A percentile compares a stretch with the other conserved stretches of the same genome.
phyloP scores from a whole-genome alignment of 2,329 filamentous ascomycete species.

The Westerdykella sp. region DNA sequence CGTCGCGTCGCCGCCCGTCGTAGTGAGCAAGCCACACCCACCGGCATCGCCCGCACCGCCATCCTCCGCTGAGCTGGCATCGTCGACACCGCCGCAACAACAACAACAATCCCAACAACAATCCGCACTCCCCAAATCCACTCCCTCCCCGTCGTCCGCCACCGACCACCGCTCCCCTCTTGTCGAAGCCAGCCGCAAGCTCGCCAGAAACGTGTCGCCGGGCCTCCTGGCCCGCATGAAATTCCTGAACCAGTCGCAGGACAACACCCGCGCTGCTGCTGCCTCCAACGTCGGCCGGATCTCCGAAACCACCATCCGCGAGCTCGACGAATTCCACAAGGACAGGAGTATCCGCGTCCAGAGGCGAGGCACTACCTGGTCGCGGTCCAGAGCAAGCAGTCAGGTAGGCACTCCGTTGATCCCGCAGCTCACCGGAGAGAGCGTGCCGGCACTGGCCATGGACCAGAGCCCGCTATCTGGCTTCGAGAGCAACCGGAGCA shows the following conservation, averaged over 20 bases:
- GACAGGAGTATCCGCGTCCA: constrained; percentile 53
- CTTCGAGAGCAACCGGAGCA: constrained; percentile 43
- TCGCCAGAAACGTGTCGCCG: constrained; percentile 38
- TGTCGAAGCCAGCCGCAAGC: constrained; percentile 20
- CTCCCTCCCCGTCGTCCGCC: constrained; percentile 4
- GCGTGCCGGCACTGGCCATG: constrained; percentile 21
- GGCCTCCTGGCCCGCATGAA: constrained; percentile 42
- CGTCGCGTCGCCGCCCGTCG: constrained; percentile 8
- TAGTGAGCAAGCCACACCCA: constrained; percentile 1
- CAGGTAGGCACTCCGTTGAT: constrained; percentile 23
- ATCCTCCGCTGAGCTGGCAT: background rate
- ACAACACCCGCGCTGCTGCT: constrained; percentile 35
- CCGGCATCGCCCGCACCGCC: constrained; percentile 2
- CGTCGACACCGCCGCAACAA: constrained; percentile 1
- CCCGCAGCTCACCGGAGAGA: constrained; percentile 20
- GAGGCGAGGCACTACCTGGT: constrained; percentile 67
- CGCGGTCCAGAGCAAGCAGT: constrained; percentile 47
- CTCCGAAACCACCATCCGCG: constrained; percentile 62
- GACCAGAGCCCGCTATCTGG: constrained; percentile 35
- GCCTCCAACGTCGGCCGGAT: constrained; percentile 55
- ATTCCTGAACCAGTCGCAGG: constrained; percentile 36
- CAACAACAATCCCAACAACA: background rate
- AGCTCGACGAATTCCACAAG: constrained; percentile 61
- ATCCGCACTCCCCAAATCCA: background rate
- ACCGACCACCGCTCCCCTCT: constrained; percentile 2